Base-by-base conservation (phyloP, 2,329 filamentous ascomycete genomes). In the Fusarium brevicatenulatum region DNA sequence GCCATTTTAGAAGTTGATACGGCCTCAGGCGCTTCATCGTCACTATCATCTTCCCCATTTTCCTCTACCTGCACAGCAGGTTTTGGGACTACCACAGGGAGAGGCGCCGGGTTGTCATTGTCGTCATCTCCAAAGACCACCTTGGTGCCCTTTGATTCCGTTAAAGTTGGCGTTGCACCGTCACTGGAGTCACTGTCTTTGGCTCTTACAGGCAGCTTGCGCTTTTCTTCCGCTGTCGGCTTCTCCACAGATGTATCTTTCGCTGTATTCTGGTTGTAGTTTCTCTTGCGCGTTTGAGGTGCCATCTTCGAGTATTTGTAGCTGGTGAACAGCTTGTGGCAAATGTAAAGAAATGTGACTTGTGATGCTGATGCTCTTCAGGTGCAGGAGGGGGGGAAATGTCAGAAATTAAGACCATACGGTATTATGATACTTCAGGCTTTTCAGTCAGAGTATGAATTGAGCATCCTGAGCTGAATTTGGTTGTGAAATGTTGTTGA, bases 1-100 rank as follows among this genome's bases (percentile, higher is more conserved):
- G 86, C 87, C 7, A 85, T 86, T 53, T 83, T 83, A 18, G 81
- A 79, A 3, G 87, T 87, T 1, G 88, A 90, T n/a, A 90, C 84
- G 7, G 86, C 88, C 78, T 90, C 89, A 13, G 88, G 88, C 0
- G 88, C 88, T 53, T 86, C 88, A 58, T 90, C 87, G 47, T 88
- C 86, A 46, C 85, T 85, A 16, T 84, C 83, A 4, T 82, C 80
- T 7, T 83, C 82, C 4, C 82, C 81, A 7, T 47, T 25, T 21
- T 79, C 77, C 3, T 73, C 62, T 21, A 73, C 71, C 18, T 63
- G 58, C 13, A 63, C 68, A 34, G 44, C 59, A 15, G 73, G 46
- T 60, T 77, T 68, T 44, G 61, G 43, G 11, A 66, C 12, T 7
- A 59, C 32, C 4, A 57, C 40, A 7, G 73, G 67, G 15, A 63